Conservation (phyloP, 2,329 filamentous ascomycete genomes). For the Harringtonia aguacate region DNA sequence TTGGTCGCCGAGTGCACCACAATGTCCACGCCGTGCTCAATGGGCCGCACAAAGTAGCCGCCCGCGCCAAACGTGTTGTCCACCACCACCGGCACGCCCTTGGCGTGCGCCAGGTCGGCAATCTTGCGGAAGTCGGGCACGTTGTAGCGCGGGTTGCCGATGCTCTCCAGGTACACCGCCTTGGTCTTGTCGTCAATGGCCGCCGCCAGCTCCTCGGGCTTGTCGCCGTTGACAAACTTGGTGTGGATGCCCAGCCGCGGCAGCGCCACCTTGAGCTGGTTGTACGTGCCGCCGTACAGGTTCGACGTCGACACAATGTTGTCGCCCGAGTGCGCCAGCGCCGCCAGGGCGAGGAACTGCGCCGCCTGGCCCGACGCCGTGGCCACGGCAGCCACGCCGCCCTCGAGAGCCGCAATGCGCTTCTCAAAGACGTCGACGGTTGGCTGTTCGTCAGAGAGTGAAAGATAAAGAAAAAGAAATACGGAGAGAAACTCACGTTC, state of each 20-base stretch:
- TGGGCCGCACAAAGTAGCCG: conserved; percentile 77
- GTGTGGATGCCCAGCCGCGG: conserved; percentile 79
- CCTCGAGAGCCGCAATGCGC: conserved; percentile 89
- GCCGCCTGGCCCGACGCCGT: conserved; percentile 80
- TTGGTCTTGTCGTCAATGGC: conserved; percentile 91
- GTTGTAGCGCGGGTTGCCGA: conserved; percentile 90
- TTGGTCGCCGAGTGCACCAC: conserved; percentile 92
- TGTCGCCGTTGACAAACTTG: conserved; percentile 79
- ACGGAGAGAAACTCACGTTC: conserved; percentile 76
- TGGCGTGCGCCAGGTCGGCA: conserved; percentile 62
- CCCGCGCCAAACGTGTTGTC: conserved; percentile 96
- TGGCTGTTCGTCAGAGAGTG: conserved; percentile 41
- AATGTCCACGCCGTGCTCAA: conserved; percentile 86
- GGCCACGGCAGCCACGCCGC: conserved; percentile 77
- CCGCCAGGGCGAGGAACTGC: conserved; percentile 80
- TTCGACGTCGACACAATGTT: conserved; percentile 90
- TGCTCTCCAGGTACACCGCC: conserved; percentile 83
- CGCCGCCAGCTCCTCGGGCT: conserved; percentile 64
- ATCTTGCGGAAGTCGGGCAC: conserved; percentile 85
- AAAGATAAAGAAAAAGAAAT: not conserved
- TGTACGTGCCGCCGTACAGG: conserved; percentile 92
- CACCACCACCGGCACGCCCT: conserved; percentile 58
- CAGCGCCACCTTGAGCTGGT: conserved; percentile 88
- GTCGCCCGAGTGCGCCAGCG: conserved; percentile 79
- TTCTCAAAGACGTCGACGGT: conserved; percentile 96